Evolutionary conservation across 1,284 basidiomycete species (phyloP).

Genomic region (Naganishia sp.): DNA sequence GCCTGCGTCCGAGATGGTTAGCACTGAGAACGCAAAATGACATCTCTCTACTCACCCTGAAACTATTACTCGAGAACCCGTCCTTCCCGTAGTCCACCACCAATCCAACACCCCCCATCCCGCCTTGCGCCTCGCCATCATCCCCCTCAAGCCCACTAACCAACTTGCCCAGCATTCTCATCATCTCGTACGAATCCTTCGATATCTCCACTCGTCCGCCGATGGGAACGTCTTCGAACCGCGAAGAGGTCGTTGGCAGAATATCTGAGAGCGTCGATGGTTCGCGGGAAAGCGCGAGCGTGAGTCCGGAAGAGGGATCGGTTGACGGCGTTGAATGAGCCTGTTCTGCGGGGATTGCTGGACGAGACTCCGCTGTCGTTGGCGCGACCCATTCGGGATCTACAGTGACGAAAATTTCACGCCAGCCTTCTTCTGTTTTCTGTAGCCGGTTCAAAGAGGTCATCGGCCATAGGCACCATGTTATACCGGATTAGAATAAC

Average conservation of each 20-base stretch:
- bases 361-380: not conserved
- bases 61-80: conserved; percentile 69
- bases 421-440: conserved; percentile 79
- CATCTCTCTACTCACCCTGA: conserved; percentile 63
- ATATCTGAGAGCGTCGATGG: conserved; percentile 68
- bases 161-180: conserved; percentile 66
- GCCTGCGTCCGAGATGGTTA: conserved; percentile 59
- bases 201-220: conserved; percentile 79
- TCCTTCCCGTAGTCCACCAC: conserved; percentile 89
- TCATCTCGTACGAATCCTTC: conserved; percentile 67
- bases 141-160: conserved; percentile 48
- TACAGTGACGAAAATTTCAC: conserved; percentile 77
- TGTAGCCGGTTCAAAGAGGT: too few relatives aligned
- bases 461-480: too few relatives aligned
- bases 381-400: conserved; percentile 38
- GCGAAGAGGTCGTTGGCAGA: conserved; percentile 67
- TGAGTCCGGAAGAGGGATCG: conserved; percentile 58
- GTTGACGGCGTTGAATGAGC: conserved; percentile 15
- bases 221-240: conserved; percentile 66
- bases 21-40: too few relatives aligned
- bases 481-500: conserved; percentile 35
- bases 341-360: conserved; percentile 19
- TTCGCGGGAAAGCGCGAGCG: conserved; percentile 66
- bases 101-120: conserved; percentile 70
- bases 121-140: not conserved